Conservation (phyloP, 345 rosid species). For the Populus euphratica region DNA sequence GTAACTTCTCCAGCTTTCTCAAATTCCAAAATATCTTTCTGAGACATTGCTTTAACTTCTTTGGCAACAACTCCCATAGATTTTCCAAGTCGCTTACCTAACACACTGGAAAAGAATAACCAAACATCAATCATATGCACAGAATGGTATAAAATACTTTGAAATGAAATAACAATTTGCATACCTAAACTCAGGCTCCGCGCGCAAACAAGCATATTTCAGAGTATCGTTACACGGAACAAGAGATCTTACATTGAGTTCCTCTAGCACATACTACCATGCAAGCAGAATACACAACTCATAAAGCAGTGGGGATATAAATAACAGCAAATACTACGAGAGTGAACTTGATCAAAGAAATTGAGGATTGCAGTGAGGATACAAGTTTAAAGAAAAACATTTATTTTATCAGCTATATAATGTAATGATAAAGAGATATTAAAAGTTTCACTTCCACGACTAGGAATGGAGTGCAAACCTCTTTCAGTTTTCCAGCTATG, state of each 20-base stretch:
- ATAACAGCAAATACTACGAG: neutral
- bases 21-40: conserved; percentile 71
- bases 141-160: conserved; percentile 6
- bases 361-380: neutral
- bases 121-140: conserved; percentile 9
- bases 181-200: conserved; percentile 97
- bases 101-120: conserved; percentile 41
- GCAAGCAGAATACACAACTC: conserved; percentile 11
- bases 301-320: neutral
- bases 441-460: neutral
- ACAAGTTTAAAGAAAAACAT: neutral
- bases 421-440: neutral
- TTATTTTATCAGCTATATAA: neutral
- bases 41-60: conserved; percentile 83
- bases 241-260: conserved; percentile 80
- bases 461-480: conserved; percentile 45
- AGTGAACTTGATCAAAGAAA: neutral
- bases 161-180: conserved; percentile 16
- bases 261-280: conserved; percentile 86
- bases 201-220: conserved; percentile 82
- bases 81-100: conserved; percentile 95
- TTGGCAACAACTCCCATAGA: conserved; percentile 83
- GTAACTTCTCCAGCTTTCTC: conserved; percentile 74
- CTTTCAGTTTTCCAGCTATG: conserved; percentile 82
- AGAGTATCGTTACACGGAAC: conserved; percentile 73